Evolutionary conservation across 305 asterid genomes (phyloP), one percentile per base, ranked within the genome.

Genomic region (Fraxinus greggii): DNA sequence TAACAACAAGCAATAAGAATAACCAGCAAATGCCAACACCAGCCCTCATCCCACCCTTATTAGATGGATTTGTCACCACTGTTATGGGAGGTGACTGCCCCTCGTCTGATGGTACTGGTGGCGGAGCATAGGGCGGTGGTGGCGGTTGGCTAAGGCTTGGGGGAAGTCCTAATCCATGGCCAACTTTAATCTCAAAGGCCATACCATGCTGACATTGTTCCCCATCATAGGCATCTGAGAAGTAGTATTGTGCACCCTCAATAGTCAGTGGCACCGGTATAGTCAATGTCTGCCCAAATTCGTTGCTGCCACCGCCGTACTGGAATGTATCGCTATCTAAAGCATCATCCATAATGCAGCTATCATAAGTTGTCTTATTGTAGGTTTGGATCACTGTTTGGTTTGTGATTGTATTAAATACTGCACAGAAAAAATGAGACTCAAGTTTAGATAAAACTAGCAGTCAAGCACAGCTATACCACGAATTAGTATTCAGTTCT

Each of bases 121-220:
- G 98, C 10, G 91, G 92, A 45, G 86, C 90, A 67, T 90, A 92
- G 7, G 91, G 90, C 2, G 97, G 98, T 69, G 98, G 98, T 3
- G 97, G 97, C 0, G 98, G 97, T 31, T 88, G 90, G 86, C 88
- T 93, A 84, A 95, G 98, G 88, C 89, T 91, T 0, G 93, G 97
- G 1, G 98, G 98, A 75, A 95, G 98, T 7, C 98, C 98, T 8
- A 80, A 70, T 19, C 98, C 98, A 54, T 74, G 92, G 28, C 45
- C 65, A 82, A 95, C 98, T 54, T 86, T 93, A 84, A 95, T 91
- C 85, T 79, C 70, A 38, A 95, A 93, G 69, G 94, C 94, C 98
- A 93, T 88, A 10, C 98, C 97, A 0, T 88, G 79, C n/a, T 48
- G 84, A 84, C 98, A 95, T 75, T 90, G 98, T 3, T 23, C 81